These are phyloP conservation scores for Cenococcum geophilum DNA, from an alignment of 495 filamentous ascomycete species.

Conservation along the genomic window DNA sequence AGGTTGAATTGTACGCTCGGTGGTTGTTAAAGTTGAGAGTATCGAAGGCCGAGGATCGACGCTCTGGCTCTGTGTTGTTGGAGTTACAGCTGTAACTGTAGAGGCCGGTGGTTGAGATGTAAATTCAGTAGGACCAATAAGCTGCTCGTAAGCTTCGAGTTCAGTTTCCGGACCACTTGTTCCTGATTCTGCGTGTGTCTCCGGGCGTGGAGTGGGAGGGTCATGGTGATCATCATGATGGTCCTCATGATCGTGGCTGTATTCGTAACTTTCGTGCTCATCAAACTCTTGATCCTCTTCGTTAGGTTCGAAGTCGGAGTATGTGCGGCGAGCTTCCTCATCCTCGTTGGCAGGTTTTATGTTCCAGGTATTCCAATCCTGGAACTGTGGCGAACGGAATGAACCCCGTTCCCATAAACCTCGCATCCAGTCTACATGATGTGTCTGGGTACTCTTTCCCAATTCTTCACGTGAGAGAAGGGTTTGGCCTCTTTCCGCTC, in stretches of 20 bases:
- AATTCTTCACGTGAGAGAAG: constrained; percentile 14
- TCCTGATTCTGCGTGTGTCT: background rate
- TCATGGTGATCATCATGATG: constrained; percentile 21
- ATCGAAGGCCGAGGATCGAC: constrained; percentile 33
- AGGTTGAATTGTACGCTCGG: constrained; percentile 47
- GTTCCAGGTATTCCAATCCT: background rate
- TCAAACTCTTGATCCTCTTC: background rate
- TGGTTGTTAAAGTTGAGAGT: constrained; percentile 53
- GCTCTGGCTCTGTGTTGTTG: background rate
- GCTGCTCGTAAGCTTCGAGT: constrained; percentile 28
- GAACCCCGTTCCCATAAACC: background rate
- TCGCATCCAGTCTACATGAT: constrained; percentile 5
- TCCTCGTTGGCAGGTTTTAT: background rate
- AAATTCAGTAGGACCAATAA: constrained; percentile 12
- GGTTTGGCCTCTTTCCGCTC: constrained; percentile 7
- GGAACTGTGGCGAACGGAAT: background rate
- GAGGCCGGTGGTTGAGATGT: constrained; percentile 8
- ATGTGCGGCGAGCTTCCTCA: background rate
- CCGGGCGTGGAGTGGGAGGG: constrained; percentile 12
- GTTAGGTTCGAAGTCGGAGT: constrained; percentile 8
- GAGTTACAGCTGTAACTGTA: constrained; percentile 7
- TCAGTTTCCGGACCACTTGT: constrained; percentile 19
- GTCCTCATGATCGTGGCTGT: constrained; percentile 29
- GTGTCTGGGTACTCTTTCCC: constrained; percentile 4
- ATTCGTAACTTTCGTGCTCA: constrained; percentile 24